Conservation (phyloP, 1,139 yeast species). For the Keqinozyma sinolaborantium region DNA sequence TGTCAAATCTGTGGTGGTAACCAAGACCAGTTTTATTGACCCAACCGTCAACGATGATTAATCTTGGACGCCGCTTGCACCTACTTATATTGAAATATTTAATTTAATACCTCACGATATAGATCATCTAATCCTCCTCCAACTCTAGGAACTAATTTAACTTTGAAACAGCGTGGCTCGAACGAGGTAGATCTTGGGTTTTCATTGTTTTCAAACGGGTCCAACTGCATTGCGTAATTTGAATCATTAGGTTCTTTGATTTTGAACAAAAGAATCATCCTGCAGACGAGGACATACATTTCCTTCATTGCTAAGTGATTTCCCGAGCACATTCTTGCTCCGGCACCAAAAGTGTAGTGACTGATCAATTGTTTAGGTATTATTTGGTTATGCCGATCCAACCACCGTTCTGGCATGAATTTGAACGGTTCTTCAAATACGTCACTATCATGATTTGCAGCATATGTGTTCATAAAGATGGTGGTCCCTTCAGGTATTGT, state of each 20-base stretch:
- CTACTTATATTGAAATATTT: slow-evolving; percentile 1
- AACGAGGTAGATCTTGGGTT: slow-evolving; percentile 56
- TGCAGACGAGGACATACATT: slow-evolving; percentile 42
- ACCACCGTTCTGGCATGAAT: slow-evolving; percentile 60
- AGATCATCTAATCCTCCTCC: slow-evolving; percentile 19
- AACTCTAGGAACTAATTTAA: slow-evolving; percentile 24
- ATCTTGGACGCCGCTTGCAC: no score
- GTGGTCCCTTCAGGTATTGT: slow-evolving; percentile 54
- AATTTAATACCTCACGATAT: slow-evolving; percentile 11
- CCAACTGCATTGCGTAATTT: slow-evolving; percentile 32
- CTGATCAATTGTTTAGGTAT: slow-evolving; percentile 18
- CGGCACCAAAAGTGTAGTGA: slow-evolving; percentile 69
- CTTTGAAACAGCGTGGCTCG: slow-evolving; percentile 48
- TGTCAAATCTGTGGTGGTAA: slow-evolving; percentile 57
- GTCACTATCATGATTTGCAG: slow-evolving; percentile 62
- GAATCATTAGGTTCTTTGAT: slow-evolving; percentile 37
- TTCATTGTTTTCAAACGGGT: slow-evolving; percentile 47
- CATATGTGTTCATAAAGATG: slow-evolving; percentile 63
- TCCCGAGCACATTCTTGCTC: slow-evolving; percentile 70
- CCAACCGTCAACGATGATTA: slow-evolving; percentile 36
- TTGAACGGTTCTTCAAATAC: slow-evolving; percentile 45
- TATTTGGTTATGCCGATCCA: slow-evolving; percentile 25
- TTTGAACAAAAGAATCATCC: slow-evolving; percentile 31
- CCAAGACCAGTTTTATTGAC: slow-evolving; percentile 56
- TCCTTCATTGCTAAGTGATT: slow-evolving; percentile 59